phyloP scores from a whole-genome alignment of 2,329 filamentous ascomycete genomes.

The Colletotrichum sp. region DNA sequence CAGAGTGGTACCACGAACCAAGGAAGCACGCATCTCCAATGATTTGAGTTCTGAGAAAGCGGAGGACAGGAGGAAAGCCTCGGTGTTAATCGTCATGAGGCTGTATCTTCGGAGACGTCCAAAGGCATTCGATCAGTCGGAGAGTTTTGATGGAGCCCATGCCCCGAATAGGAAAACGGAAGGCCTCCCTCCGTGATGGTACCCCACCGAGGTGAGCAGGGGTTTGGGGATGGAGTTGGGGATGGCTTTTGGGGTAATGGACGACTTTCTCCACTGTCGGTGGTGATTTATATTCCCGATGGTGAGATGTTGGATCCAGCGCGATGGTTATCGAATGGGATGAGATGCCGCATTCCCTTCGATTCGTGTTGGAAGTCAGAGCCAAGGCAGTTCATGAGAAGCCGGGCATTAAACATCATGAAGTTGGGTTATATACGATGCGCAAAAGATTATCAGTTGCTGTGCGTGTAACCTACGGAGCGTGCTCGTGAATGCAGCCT shows the following conservation, averaged over 20 bases:
- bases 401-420: background rate
- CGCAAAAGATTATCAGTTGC: background rate
- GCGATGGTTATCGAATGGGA: background rate
- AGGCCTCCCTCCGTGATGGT: background rate
- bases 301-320: background rate
- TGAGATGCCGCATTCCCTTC: background rate
- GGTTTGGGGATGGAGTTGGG: background rate
- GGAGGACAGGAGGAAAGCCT: background rate
- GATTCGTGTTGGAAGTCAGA: background rate
- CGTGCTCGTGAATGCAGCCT: background rate
- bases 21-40: background rate
- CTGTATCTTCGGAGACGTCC: background rate
- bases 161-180: background rate
- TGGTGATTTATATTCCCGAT: constrained; percentile 15
- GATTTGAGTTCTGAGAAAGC: background rate
- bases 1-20: background rate
- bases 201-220: constrained; percentile 3
- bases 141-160: background rate
- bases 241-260: background rate
- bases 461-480: background rate
- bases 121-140: background rate
- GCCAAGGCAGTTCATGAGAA: background rate
- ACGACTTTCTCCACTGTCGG: background rate
- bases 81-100: background rate
- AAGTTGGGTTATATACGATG: background rate